A percentile compares a stretch with the other conserved stretches of the same genome.
phyloP scores from a whole-genome alignment of 129 eudicot species.

The Dittrichia graveolens region DNA sequence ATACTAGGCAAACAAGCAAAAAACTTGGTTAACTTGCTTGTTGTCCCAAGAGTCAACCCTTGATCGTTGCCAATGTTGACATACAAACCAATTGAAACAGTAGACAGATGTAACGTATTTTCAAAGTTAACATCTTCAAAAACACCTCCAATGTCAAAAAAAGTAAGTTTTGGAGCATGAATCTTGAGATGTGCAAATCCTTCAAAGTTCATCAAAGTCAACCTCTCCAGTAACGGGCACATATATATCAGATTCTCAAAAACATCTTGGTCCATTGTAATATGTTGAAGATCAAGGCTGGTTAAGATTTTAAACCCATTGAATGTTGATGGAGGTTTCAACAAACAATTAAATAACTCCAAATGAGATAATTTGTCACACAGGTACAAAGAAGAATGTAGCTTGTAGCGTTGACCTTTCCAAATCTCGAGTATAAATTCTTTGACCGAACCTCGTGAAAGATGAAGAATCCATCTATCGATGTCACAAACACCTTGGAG shows the following conservation, averaged over 20 bases:
- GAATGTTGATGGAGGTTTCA: constrained; percentile 65
- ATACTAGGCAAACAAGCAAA: constrained; percentile 77
- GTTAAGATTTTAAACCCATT: constrained; percentile 71
- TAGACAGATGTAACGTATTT: constrained; percentile 58
- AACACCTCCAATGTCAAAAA: constrained; percentile 84
- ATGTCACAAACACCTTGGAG: constrained; percentile 89
- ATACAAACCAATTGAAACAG: constrained; percentile 81
- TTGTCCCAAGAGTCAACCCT: constrained; percentile 49
- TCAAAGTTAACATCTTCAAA: constrained; percentile 72
- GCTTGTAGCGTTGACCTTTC: constrained; percentile 87
- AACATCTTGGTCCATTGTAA: constrained; percentile 81
- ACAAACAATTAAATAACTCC: constrained; percentile 80
- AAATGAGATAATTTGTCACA: constrained; percentile 69
- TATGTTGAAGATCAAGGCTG: constrained; percentile 85
- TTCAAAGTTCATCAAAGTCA: constrained; percentile 86
- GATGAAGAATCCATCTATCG: constrained; percentile 87
- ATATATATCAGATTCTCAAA: constrained; percentile 68
- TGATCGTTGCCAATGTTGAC: constrained; percentile 47
- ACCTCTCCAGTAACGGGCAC: constrained; percentile 75
- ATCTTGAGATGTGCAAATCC: constrained; percentile 70
- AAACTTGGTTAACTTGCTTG: constrained; percentile 73
- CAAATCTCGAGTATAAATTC: constrained; percentile 83
- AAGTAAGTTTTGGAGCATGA: constrained; percentile 88
- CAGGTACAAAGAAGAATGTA: constrained; percentile 70
- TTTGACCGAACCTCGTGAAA: constrained; percentile 69